A percentile compares a stretch with the other conserved stretches of the same genome.
These are phyloP conservation scores for Myochromella boudieri DNA, from an alignment of 768 basidiomycete genomes.

Conservation along the genomic window DNA sequence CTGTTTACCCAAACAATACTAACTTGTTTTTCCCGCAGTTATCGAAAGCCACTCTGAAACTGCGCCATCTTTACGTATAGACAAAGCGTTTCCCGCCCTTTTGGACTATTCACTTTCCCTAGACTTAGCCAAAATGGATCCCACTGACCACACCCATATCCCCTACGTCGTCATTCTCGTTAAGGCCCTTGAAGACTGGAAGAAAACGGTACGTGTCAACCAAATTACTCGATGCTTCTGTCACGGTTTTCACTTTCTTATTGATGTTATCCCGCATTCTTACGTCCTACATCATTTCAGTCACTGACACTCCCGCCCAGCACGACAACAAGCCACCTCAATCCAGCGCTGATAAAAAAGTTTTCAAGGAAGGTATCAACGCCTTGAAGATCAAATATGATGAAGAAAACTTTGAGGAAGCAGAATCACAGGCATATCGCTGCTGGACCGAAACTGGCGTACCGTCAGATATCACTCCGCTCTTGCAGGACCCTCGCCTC, in stretches of 20 bases:
- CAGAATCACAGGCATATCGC: slow-evolving; percentile 83
- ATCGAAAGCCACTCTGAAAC: slow-evolving; percentile 86
- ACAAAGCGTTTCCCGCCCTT: slow-evolving; percentile 84
- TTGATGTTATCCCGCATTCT: background rate
- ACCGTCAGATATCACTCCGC: slow-evolving; percentile 60
- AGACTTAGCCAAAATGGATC: slow-evolving; percentile 79
- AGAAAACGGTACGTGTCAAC: slow-evolving; percentile 54
- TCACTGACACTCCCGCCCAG: slow-evolving; percentile 30
- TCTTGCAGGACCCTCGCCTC: slow-evolving; percentile 65
- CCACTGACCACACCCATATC: slow-evolving; percentile 86
- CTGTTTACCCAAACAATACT: no score
- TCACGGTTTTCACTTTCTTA: background rate
- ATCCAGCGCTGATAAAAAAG: slow-evolving; percentile 65
- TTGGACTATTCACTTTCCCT: slow-evolving; percentile 69
- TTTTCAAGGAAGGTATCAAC: slow-evolving; percentile 71
- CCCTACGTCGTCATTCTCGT: slow-evolving; percentile 91
- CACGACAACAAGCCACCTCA: slow-evolving; percentile 66
- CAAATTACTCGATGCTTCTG: background rate
- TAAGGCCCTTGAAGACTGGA: slow-evolving; percentile 82
- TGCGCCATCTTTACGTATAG: slow-evolving; percentile 76
- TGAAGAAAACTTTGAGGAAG: slow-evolving; percentile 98
- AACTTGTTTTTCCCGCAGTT: slow-evolving; percentile 52
- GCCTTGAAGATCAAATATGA: slow-evolving; percentile 72
- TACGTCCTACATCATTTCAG: background rate
- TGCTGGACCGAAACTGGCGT: slow-evolving; percentile 64